Evolutionary conservation across 345 rosid genomes (phyloP), one percentile per base, ranked within the genome.

Genomic region (Salix suchowensis): DNA sequence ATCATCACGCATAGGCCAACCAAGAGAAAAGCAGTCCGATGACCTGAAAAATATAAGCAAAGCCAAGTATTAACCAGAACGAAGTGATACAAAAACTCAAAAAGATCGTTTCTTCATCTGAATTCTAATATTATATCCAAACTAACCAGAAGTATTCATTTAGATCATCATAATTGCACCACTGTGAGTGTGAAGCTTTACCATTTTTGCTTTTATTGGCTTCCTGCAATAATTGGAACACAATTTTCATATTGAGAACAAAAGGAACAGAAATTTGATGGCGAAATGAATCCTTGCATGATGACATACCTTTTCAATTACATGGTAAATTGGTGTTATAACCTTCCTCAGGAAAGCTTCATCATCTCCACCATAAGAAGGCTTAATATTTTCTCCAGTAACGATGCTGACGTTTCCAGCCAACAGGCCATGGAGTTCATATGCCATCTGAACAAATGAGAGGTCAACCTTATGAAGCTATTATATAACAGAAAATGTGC

Each of bases 1-100:
- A 84, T 96, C 98, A 79, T 96, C 99, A 72, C 99, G 98, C 99
- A 96, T 96, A 34, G 99, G 98, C 98, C 99, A 96, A 80, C 98
- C 99, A 82, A 96, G 97, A 84, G 99, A 91, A 86, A 96, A 96
- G 91, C 99, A 96, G 70, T 92, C 92, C 50, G 97, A 70, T 76
- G 94, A 88, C 99, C 98, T 93, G 82, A 73, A 81, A 67, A 68
- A 46, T 26, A 80, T 65, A 72, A 65, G 71, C 36, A 70, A 62
- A 65, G 83, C 70, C 60, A 74, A 54, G 58, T 55, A 72, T 34
- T 65, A 81, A 48, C 73, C 72, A 23, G 62, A 70, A 46, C 44
- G 21, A 72, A 52, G 37, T 61, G 74, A 67, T 3, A 21, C 4
- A 71, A 40, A 69, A 61, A 66, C 32, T 67, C 65, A 48, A 68